These are phyloP conservation scores for Ceriops zippeliana DNA, from an alignment of 345 rosid species.

Conservation along the genomic window DNA sequence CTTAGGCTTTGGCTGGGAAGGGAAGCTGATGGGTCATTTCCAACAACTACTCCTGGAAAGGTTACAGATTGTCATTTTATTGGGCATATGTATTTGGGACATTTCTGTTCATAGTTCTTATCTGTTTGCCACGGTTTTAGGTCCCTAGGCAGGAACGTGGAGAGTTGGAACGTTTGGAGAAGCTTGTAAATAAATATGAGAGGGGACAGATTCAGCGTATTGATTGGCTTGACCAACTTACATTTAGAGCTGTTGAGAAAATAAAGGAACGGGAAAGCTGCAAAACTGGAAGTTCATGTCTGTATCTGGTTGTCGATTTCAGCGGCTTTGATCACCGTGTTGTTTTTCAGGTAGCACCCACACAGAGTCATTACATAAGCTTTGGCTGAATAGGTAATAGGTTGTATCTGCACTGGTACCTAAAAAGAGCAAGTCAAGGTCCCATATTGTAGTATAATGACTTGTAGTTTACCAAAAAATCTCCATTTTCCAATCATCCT, in stretches of 20 bases:
- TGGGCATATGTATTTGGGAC: constrained; percentile 1
- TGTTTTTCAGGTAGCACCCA: constrained; percentile 72
- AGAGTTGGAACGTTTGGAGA: constrained; percentile 89
- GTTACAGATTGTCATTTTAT: constrained; percentile 37
- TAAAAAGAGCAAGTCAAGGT: not conserved
- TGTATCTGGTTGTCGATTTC: constrained; percentile 82
- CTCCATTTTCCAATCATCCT: too few relatives aligned
- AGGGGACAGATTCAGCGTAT: constrained; percentile 80
- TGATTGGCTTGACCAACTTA: constrained; percentile 91
- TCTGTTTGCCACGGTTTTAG: constrained; percentile 30
- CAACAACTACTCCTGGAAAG: constrained; percentile 93
- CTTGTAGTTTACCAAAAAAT: too few relatives aligned
- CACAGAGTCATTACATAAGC: constrained; percentile 10
- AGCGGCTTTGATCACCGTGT: constrained; percentile 92
- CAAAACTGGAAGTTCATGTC: constrained; percentile 63
- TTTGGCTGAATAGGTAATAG: not conserved
- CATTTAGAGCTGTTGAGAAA: constrained; percentile 75
- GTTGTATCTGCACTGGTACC: not conserved
- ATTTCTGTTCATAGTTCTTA: not conserved
- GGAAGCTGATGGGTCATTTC: constrained; percentile 88
- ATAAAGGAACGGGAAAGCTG: constrained; percentile 74
- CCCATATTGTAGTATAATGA: not conserved
- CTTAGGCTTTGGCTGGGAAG: constrained; percentile 90
- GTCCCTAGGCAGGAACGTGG: constrained; percentile 91
- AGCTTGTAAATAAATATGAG: constrained; percentile 85